These are phyloP conservation scores for Borealophlyctis nickersoniae DNA, from an alignment of 192 early-diverging fungal species.

Conservation along the genomic window DNA sequence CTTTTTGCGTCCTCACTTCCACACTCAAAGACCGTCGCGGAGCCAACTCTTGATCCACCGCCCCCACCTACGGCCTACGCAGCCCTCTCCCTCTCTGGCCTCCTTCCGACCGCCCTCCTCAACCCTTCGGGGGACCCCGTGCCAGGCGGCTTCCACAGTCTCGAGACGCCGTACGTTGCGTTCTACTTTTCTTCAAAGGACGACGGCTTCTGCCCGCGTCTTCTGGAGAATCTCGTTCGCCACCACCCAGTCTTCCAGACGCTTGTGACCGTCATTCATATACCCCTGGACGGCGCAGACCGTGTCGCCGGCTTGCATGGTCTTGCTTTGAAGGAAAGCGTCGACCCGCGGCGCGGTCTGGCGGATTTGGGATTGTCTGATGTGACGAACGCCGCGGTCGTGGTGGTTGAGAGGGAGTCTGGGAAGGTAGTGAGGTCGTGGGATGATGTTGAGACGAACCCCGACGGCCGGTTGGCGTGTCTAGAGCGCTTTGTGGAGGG, in stretches of 20 bases:
- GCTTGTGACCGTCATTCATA: background rate
- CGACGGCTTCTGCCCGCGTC: background rate
- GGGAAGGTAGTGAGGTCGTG: background rate
- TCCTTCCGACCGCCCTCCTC: no score
- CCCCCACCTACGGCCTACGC: no score
- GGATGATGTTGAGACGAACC: background rate
- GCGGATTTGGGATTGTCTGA: background rate
- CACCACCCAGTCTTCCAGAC: background rate
- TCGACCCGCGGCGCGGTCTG: no score
- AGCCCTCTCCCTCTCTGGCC: no score
- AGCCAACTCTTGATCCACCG: no score
- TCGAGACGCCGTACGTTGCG: no score
- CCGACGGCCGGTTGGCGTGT: background rate
- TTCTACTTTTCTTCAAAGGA: no score
- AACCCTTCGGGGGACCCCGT: no score
- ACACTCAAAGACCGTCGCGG: no score
- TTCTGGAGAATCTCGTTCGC: background rate
- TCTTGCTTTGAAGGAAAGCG: background rate
- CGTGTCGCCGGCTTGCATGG: background rate
- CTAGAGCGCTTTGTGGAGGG: background rate
- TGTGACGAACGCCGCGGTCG: background rate
- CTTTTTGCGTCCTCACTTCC: no score
- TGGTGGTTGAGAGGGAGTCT: background rate
- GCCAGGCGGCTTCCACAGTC: no score
- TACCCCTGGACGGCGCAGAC: background rate